Evolutionary conservation across 2,329 filamentous ascomycete genomes (phyloP).

Genomic region (Chalara sp.): DNA sequence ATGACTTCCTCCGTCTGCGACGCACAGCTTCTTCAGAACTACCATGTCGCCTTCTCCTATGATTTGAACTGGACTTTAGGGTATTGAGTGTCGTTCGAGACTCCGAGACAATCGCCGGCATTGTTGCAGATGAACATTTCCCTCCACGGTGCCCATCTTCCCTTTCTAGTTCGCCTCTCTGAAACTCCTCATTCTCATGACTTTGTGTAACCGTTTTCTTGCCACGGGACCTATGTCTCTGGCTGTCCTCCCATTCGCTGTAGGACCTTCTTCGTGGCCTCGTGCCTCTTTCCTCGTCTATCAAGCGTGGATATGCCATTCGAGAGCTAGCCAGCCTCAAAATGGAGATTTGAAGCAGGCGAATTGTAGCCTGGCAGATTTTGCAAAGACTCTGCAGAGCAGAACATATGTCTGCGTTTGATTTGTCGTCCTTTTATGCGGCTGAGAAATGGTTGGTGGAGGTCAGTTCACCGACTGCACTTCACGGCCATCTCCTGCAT

Average conservation of each 20-base stretch:
- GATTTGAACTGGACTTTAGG: constrained; percentile 13
- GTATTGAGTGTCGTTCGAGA: constrained; percentile 18
- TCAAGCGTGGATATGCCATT: constrained; percentile 14
- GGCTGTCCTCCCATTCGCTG: constrained; percentile 18
- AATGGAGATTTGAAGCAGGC: background rate
- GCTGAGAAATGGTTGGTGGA: constrained; percentile 2
- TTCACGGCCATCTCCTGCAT: constrained; percentile 2
- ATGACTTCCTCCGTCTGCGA: constrained; percentile 15
- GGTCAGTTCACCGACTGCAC: constrained; percentile 1
- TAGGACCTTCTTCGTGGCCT: constrained; percentile 15
- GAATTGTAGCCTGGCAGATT: constrained; percentile 8
- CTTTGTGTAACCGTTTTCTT: constrained; percentile 16
- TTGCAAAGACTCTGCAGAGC: background rate
- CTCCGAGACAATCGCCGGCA: constrained; percentile 19
- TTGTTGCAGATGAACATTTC: constrained; percentile 9
- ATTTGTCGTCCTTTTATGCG: constrained; percentile 6
- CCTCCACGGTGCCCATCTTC: constrained; percentile 14
- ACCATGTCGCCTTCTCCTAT: constrained; percentile 15
- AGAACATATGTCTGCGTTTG: constrained; percentile 11
- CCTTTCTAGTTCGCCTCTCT: constrained; percentile 22
- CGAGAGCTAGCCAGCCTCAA: constrained; percentile 11
- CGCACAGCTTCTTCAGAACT: constrained; percentile 14
- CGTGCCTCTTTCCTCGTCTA: constrained; percentile 9
- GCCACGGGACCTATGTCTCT: constrained; percentile 13
- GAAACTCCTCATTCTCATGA: constrained; percentile 14